Base-by-base conservation (phyloP, 2,329 filamentous ascomycete species). In the Colletotrichum nymphaeae region DNA sequence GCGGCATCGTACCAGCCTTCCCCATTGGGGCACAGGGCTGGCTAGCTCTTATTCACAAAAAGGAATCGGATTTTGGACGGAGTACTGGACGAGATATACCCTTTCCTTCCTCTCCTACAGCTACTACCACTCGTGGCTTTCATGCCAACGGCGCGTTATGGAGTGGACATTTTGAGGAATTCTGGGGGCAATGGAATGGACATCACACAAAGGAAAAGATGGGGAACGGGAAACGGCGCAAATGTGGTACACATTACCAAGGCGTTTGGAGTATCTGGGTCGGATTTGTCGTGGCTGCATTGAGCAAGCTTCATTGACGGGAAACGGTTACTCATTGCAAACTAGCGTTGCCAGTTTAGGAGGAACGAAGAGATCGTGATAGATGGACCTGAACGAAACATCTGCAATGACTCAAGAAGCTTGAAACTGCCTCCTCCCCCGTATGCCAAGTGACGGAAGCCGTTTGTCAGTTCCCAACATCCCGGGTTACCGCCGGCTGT, bases 71-170 rank as follows among this genome's bases (percentile, higher is more conserved):
- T 62, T 73, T 70, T 42, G 42, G 16, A 71, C 67, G 70, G 70
- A 70, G 70, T 73, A 70, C 35, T 49, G 67, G 60, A 73, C 37
- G 52, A 63, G 67, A 70, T 73, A 73, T 70, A 73, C 70, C 70
- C 70, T 60, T 65, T 73, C 52, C n/a, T 62, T 57, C 60, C 68
- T 60, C 28, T 64, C 56, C 30, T 52, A 24, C 49, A 59, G 52
- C 64, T 52, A 63, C 52, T 58, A 32, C 55, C 55, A 70, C 67
- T 73, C 52, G 59, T 22, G 70, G 70, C 60, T 73, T 62, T 70
- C 8, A 70, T 19, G 70, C 59, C 70, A 56, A 56, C 26, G 60
- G 67, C 67, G 67, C 55, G 70, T 66, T 55, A 26, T 65, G 55
- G 58, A 32, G 69, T 52, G 60, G 70, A 8, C 55, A 73, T 42